Evolutionary conservation across 345 rosid species (phyloP).

Genomic region (Moringa oleifera): DNA sequence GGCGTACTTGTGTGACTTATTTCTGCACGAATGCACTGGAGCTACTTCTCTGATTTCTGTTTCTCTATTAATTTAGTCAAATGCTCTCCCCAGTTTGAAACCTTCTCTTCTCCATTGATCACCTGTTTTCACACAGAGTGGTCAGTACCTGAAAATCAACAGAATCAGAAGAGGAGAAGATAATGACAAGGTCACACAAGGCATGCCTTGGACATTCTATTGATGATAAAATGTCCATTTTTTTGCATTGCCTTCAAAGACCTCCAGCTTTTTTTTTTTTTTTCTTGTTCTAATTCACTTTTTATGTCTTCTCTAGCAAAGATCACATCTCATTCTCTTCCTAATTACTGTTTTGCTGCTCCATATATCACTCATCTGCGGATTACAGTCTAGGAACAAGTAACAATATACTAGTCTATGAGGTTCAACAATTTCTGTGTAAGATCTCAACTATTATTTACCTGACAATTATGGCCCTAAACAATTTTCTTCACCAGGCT

Average conservation of each 20-base stretch:
- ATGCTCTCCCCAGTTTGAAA: constrained; percentile 67
- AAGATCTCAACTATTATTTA: not conserved
- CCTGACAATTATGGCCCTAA: not conserved
- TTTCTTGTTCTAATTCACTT: not conserved
- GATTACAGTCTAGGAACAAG: not conserved
- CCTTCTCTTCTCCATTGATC: constrained; percentile 57
- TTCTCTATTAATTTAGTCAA: constrained; percentile 51
- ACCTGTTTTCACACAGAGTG: constrained; percentile 33
- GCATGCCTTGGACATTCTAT: not conserved
- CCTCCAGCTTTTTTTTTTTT: too few relatives aligned
- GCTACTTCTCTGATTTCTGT: constrained; percentile 30
- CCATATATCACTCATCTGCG: not conserved
- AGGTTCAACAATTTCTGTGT: not conserved
- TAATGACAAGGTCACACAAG: not conserved
- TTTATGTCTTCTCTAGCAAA: not conserved
- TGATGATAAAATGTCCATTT: not conserved
- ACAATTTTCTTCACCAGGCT: not conserved
- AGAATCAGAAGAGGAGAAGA: not conserved
- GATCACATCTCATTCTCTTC: not conserved
- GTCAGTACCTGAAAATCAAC: not conserved
- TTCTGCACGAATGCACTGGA: too few relatives aligned
- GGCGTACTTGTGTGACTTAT: too few relatives aligned
- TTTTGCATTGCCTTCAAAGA: not conserved
- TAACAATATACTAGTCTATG: not conserved
- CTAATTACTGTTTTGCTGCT: not conserved